Base-by-base conservation (phyloP, 306 rosid species). In the Neltuma alba region DNA sequence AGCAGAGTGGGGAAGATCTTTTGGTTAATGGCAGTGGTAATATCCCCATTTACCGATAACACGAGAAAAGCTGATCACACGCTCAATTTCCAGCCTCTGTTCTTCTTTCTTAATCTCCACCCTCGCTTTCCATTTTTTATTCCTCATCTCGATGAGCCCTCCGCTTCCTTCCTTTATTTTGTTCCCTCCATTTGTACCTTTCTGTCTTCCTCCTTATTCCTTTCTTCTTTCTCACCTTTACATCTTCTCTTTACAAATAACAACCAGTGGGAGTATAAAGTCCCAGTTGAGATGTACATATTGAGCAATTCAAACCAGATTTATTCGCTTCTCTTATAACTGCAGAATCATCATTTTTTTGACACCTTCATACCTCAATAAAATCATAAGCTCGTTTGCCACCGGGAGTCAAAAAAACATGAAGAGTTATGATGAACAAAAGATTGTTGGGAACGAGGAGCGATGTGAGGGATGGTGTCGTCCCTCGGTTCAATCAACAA, bases 21-120 rank as follows among this genome's bases (percentile, higher is more conserved):
- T 87, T 87, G 84, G 87, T 75, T 78, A 81, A 81, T 79, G 44
- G 72, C 83, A 83, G 81, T 78, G 74, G 78, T 78, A 70, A 83
- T 81, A 79, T 86, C 85, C 23, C 89, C 87, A 65, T 78, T 86
- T 86, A 78, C 87, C 89, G 55, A 86, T 86, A 78, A 70, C 25
- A 74, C 18, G 38, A 1, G 7, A 83, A 83, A 86, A 86, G 89
- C 87, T 67, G 81, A 2, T 38, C 23, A 25, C 85, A 63, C 89
- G 77, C 89, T 83, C 76, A 81, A 86, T 86, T 80, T 77, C 50
- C 66, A 14, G 80, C 81, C 12, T 31, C 50, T 20, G 52, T 4
- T 20, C 28, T 71, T 44, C 16, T 4, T 27, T 3, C 5, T 20
- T 14, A 0, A 65, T 36, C 71, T 65, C 71, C 28, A 36, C 71